Evolutionary conservation across 805 yeast species (phyloP).

Genomic region (Torulaspora gathmanii): DNA sequence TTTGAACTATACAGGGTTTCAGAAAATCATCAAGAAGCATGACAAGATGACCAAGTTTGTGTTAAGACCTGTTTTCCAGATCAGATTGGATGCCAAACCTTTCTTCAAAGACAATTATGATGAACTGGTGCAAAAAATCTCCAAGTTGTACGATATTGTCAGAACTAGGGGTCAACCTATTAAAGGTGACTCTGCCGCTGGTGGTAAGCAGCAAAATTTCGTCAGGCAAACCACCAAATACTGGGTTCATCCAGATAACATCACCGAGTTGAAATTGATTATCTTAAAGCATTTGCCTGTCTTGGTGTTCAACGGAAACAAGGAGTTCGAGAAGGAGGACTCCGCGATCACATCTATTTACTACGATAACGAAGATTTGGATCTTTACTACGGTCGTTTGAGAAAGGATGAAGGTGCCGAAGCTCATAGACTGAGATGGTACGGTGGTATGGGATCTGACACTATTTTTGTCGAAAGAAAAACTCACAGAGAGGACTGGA

Average conservation of each 20-base stretch:
- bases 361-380: conserved; percentile 85
- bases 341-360: conserved; percentile 95
- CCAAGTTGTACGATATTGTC: conserved; percentile 84
- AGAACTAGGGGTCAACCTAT: conserved; percentile 96
- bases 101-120: conserved; percentile 95
- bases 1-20: conserved; percentile 94
- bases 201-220: conserved; percentile 95
- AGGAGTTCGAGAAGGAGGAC: conserved; percentile 92
- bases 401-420: conserved; percentile 98
- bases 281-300: conserved; percentile 95
- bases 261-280: conserved; percentile 89
- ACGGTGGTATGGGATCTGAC: conserved; percentile 94
- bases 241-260: conserved; percentile 99
- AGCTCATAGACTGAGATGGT: conserved; percentile 97
- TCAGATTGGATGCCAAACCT: conserved; percentile 86
- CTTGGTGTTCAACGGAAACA: conserved; percentile 88
- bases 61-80: conserved; percentile 89
- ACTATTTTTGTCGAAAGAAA: conserved; percentile 94
- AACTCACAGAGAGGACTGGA: conserved; percentile 99
- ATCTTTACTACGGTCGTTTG: conserved; percentile 88
- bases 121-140: conserved; percentile 77
- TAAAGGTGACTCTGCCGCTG: conserved; percentile 94
- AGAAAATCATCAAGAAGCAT: conserved; percentile 92
- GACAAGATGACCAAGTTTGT: conserved; percentile 81
- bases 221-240: conserved; percentile 98